These are phyloP conservation scores for Penstemon barbatus DNA, from an alignment of 257 asterid genomes.

Conservation along the genomic window DNA sequence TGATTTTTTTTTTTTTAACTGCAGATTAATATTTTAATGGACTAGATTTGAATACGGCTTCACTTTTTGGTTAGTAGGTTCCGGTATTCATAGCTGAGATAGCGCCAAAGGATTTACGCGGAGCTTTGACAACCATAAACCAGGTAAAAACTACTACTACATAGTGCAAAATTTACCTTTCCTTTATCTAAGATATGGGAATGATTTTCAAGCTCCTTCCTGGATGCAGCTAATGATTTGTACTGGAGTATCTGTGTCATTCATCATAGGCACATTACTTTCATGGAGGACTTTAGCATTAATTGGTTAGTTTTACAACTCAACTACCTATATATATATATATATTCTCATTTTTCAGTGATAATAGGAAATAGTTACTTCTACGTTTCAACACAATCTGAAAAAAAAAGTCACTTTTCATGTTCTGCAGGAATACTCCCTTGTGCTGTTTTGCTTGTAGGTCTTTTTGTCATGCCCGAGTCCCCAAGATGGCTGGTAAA, in stretches of 20 bases:
- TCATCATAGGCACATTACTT: slow-evolving; percentile 77
- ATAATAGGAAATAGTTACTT: not conserved
- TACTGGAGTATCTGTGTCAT: slow-evolving; percentile 81
- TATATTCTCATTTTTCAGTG: not conserved
- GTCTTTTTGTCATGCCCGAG: slow-evolving; percentile 75
- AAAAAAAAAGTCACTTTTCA: too few relatives aligned
- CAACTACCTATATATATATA: not conserved
- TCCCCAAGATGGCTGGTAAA: slow-evolving; percentile 97
- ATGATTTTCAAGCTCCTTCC: not conserved
- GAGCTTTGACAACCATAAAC: slow-evolving; percentile 77
- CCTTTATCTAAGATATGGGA: not conserved
- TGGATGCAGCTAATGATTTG: slow-evolving; percentile 74
- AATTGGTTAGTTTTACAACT: slow-evolving; percentile 44
- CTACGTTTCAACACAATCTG: too few relatives aligned
- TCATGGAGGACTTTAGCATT: slow-evolving; percentile 80
- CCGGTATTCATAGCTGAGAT: slow-evolving; percentile 85
- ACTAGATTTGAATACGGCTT: not conserved
- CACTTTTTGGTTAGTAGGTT: slow-evolving; percentile 41
- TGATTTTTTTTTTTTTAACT: not conserved
- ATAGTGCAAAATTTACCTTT: not conserved
- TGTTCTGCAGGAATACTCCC: slow-evolving; percentile 67
- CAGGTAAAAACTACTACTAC: slow-evolving; percentile 45
- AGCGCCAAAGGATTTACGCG: slow-evolving; percentile 81
- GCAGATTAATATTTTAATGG: not conserved
- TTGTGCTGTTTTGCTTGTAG: slow-evolving; percentile 66